Evolutionary conservation across 148 eudicot species (phyloP), one percentile per base, ranked within the genome.

Genomic region (Chenopodium quinoa): DNA sequence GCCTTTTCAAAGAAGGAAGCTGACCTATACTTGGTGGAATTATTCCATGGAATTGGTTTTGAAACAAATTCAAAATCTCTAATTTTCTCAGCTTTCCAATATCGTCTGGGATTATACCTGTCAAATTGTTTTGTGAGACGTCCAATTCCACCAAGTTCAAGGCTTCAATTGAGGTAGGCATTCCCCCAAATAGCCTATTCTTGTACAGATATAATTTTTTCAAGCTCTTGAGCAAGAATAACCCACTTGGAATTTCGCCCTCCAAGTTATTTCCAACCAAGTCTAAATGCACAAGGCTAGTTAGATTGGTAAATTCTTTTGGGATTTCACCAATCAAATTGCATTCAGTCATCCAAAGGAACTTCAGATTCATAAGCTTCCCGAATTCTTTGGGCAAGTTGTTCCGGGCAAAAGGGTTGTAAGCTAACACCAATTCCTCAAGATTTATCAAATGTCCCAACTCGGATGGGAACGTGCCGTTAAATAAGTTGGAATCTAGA

Each of bases 311-410:
- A 48, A 93, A 89, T 29, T 82, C 90, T 2, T 75, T 70, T 14
- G 97, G 96, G 32, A 95, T 87, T 71, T 82, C 75, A 13, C 95
- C 98, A n/a, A 84, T 72, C 79, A 93, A 81, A 79, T 88, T 89
- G 29, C 89, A 73, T 2, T 58, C 9, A 2, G 50, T 56, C 90
- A 93, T 86, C 88, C 87, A 77, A 27, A 93, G 40, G 2, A 1
- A 27, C 81, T 75, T 83, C 83, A 91, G 68, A 0, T 72, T 90
- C 44, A 69, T 82, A 29, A 90, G 72, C 9, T 62, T 84, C 23
- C 93, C 93, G 52, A 89, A 89, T 77, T 87, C 88, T 20, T 64
- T 47, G 1, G 94, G 97, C 9, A 93, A 71, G 1, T 46, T 75
- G 44, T 75, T 44, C 16, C 87, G 84, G 1, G 69, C 19, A 69